Percentiles rank a stretch among this genome's conserved stretches.
Evolutionary conservation across 2,329 filamentous ascomycete genomes (phyloP).

Genomic region (Ceratocystis albifundus): DNA sequence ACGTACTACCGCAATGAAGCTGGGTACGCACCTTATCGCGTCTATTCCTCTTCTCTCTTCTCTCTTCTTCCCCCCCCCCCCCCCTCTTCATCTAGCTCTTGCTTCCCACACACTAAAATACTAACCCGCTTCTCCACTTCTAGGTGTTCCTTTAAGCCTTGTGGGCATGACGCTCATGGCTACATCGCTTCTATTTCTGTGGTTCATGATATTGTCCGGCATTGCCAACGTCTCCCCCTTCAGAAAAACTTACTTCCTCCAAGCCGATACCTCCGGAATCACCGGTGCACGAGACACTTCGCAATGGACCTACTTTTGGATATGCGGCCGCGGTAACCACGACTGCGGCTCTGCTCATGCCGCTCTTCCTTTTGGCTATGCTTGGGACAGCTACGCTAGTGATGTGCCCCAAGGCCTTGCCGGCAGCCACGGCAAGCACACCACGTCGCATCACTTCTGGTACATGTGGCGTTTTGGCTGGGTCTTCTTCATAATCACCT

Average conservation of each 20-base stretch:
- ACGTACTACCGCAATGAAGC: background rate
- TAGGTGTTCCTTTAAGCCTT: conserved; percentile 7
- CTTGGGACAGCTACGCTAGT: conserved; percentile 41
- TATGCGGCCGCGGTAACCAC: conserved; percentile 55
- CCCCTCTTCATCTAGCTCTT: background rate
- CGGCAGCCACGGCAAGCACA: conserved; percentile 42
- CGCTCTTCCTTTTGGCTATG: conserved; percentile 62
- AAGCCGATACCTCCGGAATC: conserved; percentile 64
- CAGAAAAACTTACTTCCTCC: conserved; percentile 72
- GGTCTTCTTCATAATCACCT: conserved; percentile 74
- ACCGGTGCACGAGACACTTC: conserved; percentile 53
- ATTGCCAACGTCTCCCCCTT: conserved; percentile 44
- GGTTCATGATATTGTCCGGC: conserved; percentile 49
- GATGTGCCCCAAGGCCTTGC: conserved; percentile 37
- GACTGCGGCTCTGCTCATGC: conserved; percentile 53
- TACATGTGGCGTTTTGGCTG: conserved; percentile 87
- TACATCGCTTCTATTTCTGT: conserved; percentile 42
- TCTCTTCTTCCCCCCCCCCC: too few relatives aligned
- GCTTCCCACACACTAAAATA: background rate
- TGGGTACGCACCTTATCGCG: background rate
- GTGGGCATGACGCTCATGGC: conserved; percentile 37
- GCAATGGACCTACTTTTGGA: conserved; percentile 85
- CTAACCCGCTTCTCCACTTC: background rate
- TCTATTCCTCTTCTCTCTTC: conserved; percentile 8
- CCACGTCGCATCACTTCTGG: conserved; percentile 54